Base-by-base conservation (phyloP, 352 stramenopile species). In the Phytophthora idaei region DNA sequence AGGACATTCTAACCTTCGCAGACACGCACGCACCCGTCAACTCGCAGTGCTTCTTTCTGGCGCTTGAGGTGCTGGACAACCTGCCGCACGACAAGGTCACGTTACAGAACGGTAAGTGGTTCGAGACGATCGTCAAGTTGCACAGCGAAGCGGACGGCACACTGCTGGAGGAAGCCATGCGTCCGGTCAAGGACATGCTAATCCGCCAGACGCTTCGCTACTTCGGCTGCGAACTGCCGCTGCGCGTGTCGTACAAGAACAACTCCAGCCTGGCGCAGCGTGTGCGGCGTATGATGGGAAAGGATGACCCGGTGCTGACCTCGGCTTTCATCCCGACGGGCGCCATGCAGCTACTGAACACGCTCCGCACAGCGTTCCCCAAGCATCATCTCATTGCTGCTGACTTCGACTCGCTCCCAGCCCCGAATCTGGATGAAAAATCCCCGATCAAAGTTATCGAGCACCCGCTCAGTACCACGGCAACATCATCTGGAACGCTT, bases 11-110 rank as follows among this genome's bases (percentile, higher is more conserved):
- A 15, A 93, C 78, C 10, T 92, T 89, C 61, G 74, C 79, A 14
- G 83, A 93, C 36, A 67, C 65, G n/a, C 78, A 92, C 65, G 61
- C 73, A 17, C 59, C 69, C 3, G 67, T 90, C 12, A 82, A 72
- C 45, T 69, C 79, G 11, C 67, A 74, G 61, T 95, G 87, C 66
- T 93, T 93, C 55, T 90, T 97, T 44, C 31, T 97, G 17, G 89
- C 86, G 1, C 88, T 97, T 58, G 91, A 97, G 55, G 89, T 97
- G 54, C 78, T 97, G 7, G 91, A 97, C 74, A 97, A 97, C 67
- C 62, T 97, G 32, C 91, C 90, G 37, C 91, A 97, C 60, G 91
- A 97, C 79, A 97, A 97, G 67, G 84, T 97, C 11, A 60, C 68
- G 34, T 67, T 92, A n/a, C 59, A 75, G n/a, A 78, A 82, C 45